phyloP scores from a whole-genome alignment of 306 rosid genomes.

The Corylus heterophylla region DNA sequence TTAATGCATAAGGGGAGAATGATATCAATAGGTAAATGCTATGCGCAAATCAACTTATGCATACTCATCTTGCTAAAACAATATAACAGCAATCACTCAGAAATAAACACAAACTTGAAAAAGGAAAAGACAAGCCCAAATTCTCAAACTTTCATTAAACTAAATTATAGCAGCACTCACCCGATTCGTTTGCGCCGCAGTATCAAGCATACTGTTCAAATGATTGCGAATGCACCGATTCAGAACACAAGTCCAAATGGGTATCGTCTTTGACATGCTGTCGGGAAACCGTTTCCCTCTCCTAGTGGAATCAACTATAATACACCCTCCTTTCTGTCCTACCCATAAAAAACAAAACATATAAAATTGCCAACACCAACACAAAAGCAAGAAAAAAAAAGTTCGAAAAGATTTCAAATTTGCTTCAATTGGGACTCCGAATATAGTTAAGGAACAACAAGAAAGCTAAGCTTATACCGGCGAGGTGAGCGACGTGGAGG shows the following conservation, averaged over 20 bases:
- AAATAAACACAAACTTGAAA: not conserved
- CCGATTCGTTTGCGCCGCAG: slow-evolving; percentile 22
- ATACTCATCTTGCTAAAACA: not conserved
- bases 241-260: slow-evolving; percentile 88
- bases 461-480: slow-evolving; percentile 36
- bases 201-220: slow-evolving; percentile 34
- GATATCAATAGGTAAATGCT: no score
- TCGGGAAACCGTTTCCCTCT: slow-evolving; percentile 93
- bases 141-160: not conserved
- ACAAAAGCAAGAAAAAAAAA: not conserved
- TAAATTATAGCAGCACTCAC: slow-evolving; percentile 35
- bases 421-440: no score
- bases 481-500: slow-evolving; percentile 79
- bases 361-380: not conserved
- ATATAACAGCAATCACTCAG: not conserved
- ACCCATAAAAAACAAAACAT: slow-evolving; percentile 39
- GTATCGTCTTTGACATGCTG: slow-evolving; percentile 95
- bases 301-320: slow-evolving; percentile 86
- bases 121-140: not conserved
- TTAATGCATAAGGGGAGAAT: no score
- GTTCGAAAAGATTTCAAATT: no score
- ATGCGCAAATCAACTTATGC: no score
- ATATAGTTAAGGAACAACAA: not conserved
- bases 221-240: slow-evolving; percentile 61
- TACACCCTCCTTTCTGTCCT: slow-evolving; percentile 86